Percentiles rank a stretch among this genome's conserved stretches.
These are phyloP conservation scores for Exophiala oligosperma DNA, from an alignment of 2,329 filamentous ascomycete species.

Conservation along the genomic window DNA sequence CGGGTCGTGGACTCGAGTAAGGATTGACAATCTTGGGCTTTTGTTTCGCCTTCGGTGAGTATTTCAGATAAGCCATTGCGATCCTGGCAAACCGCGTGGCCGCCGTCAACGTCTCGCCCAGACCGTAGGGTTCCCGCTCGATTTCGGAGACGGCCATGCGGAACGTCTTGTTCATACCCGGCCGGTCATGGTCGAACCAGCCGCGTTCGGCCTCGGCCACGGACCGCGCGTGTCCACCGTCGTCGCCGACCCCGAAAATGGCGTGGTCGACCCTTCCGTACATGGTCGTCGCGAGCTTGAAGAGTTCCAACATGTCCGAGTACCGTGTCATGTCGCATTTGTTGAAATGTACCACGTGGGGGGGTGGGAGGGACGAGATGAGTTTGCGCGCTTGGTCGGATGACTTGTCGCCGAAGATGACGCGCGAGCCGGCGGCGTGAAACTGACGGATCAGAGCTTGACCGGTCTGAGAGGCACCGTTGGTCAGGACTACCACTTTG, in stretches of 20 bases:
- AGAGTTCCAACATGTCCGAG: slow-evolving; percentile 47
- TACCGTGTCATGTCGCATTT: slow-evolving; percentile 47
- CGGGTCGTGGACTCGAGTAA: slow-evolving; percentile 12
- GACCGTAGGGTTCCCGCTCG: slow-evolving; percentile 24
- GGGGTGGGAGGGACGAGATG: slow-evolving; percentile 20
- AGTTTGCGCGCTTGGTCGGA: slow-evolving; percentile 32
- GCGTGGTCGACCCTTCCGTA: slow-evolving; percentile 52
- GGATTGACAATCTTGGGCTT: slow-evolving; percentile 20
- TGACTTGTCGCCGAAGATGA: slow-evolving; percentile 46
- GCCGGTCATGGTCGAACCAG: slow-evolving; percentile 22
- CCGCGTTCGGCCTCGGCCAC: slow-evolving; percentile 23
- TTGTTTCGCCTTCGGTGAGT: slow-evolving; percentile 30
- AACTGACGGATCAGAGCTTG: slow-evolving; percentile 43
- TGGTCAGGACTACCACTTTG: slow-evolving; percentile 27
- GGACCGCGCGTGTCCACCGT: slow-evolving; percentile 22
- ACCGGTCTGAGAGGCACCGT: slow-evolving; percentile 46
- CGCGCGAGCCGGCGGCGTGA: slow-evolving; percentile 40
- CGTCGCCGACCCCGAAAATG: slow-evolving; percentile 33
- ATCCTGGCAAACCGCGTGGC: slow-evolving; percentile 50
- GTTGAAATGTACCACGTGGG: slow-evolving; percentile 37
- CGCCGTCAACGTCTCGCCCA: slow-evolving; percentile 50
- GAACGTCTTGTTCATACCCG: slow-evolving; percentile 29
- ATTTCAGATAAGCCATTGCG: slow-evolving; percentile 51
- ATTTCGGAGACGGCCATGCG: slow-evolving; percentile 46
- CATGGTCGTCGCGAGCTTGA: slow-evolving; percentile 46